Evolutionary conservation across 2,329 filamentous ascomycete species (phyloP).

Genomic region (Magnaporthales sp.): DNA sequence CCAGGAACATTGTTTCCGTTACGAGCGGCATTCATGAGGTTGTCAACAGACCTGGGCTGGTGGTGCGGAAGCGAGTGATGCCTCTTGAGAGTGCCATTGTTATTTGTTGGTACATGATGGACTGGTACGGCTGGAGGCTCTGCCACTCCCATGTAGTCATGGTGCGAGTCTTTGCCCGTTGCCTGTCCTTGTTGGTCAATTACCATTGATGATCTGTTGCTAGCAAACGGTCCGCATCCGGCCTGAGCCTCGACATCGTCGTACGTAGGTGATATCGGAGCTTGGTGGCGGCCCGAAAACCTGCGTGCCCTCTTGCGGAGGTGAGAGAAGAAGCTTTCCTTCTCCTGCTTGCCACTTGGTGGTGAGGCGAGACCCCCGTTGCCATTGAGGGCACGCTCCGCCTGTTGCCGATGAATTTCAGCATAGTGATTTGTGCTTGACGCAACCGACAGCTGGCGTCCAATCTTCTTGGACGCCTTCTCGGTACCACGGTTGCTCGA

Average conservation of each 20-base stretch:
- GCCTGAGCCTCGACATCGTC: constrained; percentile 92
- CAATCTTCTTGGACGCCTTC: constrained; percentile 80
- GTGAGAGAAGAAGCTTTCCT: constrained; percentile 98
- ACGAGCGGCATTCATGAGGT: constrained; percentile 47
- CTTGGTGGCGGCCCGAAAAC: constrained; percentile 84
- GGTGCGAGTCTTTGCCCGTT: constrained; percentile 42
- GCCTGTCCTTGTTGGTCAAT: constrained; percentile 49
- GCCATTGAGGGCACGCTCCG: constrained; percentile 82
- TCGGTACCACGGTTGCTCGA: constrained; percentile 41
- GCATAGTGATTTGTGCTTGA: constrained; percentile 91
- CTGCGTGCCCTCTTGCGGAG: constrained; percentile 86
- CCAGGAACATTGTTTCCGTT: constrained; percentile 18
- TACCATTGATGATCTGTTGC: constrained; percentile 76
- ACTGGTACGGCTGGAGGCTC: constrained; percentile 44
- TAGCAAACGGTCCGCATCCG: constrained; percentile 82
- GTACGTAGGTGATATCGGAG: constrained; percentile 65
- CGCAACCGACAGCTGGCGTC: constrained; percentile 83
- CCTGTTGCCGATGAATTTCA: constrained; percentile 82
- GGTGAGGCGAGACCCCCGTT: constrained; percentile 68
- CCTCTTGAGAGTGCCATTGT: constrained; percentile 45
- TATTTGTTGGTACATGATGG: constrained; percentile 40
- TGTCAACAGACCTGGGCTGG: constrained; percentile 56
- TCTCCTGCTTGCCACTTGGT: constrained; percentile 55
- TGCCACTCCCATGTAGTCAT: constrained; percentile 12
- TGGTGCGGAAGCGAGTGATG: constrained; percentile 58